These are phyloP conservation scores for Alternaria sp. DNA, from an alignment of 2,329 filamentous ascomycete genomes.

Conservation along the genomic window DNA sequence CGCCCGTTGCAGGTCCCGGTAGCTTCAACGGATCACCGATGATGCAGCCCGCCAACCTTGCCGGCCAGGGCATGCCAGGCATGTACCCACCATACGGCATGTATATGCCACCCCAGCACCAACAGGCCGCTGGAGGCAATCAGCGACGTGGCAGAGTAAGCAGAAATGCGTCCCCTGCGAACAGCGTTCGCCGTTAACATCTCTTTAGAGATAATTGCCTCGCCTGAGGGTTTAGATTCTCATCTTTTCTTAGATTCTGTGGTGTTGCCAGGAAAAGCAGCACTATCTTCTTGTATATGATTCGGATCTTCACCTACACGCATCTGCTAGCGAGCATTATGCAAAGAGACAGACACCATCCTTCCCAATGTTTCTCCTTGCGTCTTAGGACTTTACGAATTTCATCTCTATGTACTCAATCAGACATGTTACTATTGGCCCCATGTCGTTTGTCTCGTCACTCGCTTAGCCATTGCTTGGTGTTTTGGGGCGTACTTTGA, in stretches of 20 bases:
- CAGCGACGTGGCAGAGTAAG: conserved; percentile 64
- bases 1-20: conserved; percentile 53
- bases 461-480: conserved; percentile 13
- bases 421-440: conserved; percentile 1
- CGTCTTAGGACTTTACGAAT: conserved; percentile 21
- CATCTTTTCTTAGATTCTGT: conserved; percentile 12
- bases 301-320: conserved; percentile 29
- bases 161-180: conserved; percentile 33
- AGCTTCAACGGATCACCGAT: conserved; percentile 53
- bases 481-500: conserved; percentile 8
- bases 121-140: conserved; percentile 55
- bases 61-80: conserved; percentile 48
- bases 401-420: conserved; percentile 2
- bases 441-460: conserved; percentile 1
- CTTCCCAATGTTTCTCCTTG: conserved; percentile 12
- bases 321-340: conserved; percentile 27
- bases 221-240: conserved; percentile 4
- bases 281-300: conserved; percentile 39
- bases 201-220: conserved; percentile 38
- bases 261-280: conserved; percentile 25
- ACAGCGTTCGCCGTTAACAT: conserved; percentile 32
- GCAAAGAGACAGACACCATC: conserved; percentile 25
- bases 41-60: conserved; percentile 58
- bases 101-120: conserved; percentile 59
- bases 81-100: conserved; percentile 59